A percentile compares a stretch with the other conserved stretches of the same genome.
These are phyloP conservation scores for Lentinula detonsa DNA, from an alignment of 768 basidiomycete species.

Conservation along the genomic window DNA sequence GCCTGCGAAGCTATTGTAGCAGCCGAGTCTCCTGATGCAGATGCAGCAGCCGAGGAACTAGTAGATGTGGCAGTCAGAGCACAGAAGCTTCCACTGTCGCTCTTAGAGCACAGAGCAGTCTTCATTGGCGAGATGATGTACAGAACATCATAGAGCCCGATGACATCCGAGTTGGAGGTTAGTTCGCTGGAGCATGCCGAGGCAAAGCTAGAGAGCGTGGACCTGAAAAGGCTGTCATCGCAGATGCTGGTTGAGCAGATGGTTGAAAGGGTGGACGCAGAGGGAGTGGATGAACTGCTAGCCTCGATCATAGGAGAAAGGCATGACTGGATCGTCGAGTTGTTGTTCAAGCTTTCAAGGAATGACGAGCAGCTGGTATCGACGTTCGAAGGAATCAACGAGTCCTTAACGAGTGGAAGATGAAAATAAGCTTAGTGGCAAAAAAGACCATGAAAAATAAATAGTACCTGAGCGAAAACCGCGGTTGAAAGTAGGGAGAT, in stretches of 20 bases:
- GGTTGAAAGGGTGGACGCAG: constrained; percentile 36
- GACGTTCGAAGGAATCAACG: constrained; percentile 67
- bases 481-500: constrained; percentile 44
- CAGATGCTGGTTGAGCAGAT: constrained; percentile 58
- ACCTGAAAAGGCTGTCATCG: constrained; percentile 49
- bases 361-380: constrained; percentile 48
- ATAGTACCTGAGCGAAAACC: constrained; percentile 43
- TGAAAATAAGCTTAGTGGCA: constrained; percentile 4
- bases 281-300: constrained; percentile 33
- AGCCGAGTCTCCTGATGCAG: neutral
- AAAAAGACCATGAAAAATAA: constrained; percentile 12
- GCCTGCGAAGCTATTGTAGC: constrained; percentile 7
- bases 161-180: constrained; percentile 47
- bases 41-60: constrained; percentile 15
- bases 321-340: constrained; percentile 55
- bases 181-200: constrained; percentile 68
- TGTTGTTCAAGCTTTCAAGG: constrained; percentile 56
- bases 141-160: constrained; percentile 71
- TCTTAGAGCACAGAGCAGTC: constrained; percentile 69
- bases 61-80: constrained; percentile 38
- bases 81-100: constrained; percentile 68
- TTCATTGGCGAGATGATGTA: constrained; percentile 66
- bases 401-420: constrained; percentile 22
- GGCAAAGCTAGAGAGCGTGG: constrained; percentile 65
- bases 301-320: constrained; percentile 54